A percentile compares a stretch with the other conserved stretches of the same genome.
Conservation (phyloP, 148 eudicot species). For the Simmondsia chinensis region DNA sequence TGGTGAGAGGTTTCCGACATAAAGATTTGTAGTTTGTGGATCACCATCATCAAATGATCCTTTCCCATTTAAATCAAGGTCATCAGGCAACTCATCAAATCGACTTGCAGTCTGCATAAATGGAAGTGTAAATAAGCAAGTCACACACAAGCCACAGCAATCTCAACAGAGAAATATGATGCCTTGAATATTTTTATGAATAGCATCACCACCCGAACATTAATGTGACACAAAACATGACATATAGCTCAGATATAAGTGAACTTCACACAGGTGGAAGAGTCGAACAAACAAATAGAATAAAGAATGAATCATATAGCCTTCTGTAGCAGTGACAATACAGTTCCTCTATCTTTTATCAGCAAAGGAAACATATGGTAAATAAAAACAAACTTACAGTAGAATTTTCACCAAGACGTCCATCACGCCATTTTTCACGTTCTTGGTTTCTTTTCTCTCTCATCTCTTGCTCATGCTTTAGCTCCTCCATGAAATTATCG, state of each 20-base stretch:
- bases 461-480: constrained; percentile 91
- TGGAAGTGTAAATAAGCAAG: neutral
- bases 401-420: constrained; percentile 54
- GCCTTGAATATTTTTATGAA: too few relatives aligned
- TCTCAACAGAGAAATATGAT: too few relatives aligned
- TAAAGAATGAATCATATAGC: too few relatives aligned
- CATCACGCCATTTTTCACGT: constrained; percentile 69
- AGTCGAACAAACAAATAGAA: too few relatives aligned
- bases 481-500: constrained; percentile 95
- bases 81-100: constrained; percentile 91
- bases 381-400: constrained; percentile 32
- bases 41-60: constrained; percentile 99
- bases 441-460: constrained; percentile 91
- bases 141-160: too few relatives aligned
- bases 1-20: constrained; percentile 93
- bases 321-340: too few relatives aligned
- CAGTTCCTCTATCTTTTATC: too few relatives aligned
- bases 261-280: too few relatives aligned
- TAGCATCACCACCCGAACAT: too few relatives aligned
- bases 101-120: constrained; percentile 55
- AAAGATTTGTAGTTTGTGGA: constrained; percentile 94
- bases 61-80: constrained; percentile 80
- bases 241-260: too few relatives aligned
- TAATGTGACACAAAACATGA: too few relatives aligned
- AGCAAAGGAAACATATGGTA: too few relatives aligned